phyloP scores from a whole-genome alignment of 2,329 filamentous ascomycete species.

The Hypomyces perniciosus region DNA sequence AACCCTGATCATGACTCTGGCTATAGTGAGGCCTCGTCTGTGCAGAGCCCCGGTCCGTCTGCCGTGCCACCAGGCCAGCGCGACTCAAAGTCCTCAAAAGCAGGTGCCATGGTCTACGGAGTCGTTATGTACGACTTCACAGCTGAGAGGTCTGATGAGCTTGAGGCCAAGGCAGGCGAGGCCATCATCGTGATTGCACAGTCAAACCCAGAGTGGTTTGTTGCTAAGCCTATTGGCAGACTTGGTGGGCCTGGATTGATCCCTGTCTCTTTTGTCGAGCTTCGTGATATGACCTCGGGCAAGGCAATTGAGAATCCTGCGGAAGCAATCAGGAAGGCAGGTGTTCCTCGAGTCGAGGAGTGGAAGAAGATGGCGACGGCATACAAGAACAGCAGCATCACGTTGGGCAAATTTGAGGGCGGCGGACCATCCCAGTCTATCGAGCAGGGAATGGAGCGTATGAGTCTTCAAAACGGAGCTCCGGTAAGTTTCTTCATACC shows the following conservation, averaged over 20 bases:
- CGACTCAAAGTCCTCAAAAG: slow-evolving; percentile 46
- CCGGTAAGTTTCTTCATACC: slow-evolving; percentile 19
- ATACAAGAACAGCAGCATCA: slow-evolving; percentile 99
- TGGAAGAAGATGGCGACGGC: slow-evolving; percentile 99
- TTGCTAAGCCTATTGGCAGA: slow-evolving; percentile 96
- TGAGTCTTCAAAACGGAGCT: slow-evolving; percentile 56
- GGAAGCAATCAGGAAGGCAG: slow-evolving; percentile 79
- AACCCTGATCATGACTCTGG: slow-evolving; percentile 83
- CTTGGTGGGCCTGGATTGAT: slow-evolving; percentile 94
- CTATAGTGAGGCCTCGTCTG: slow-evolving; percentile 44
- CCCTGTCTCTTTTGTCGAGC: slow-evolving; percentile 93
- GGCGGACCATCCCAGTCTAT: slow-evolving; percentile 45
- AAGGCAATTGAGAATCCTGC: slow-evolving; percentile 74
- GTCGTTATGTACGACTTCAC: slow-evolving; percentile 96
- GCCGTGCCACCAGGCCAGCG: slow-evolving; percentile 34
- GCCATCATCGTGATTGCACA: slow-evolving; percentile 98
- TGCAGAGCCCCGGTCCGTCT: slow-evolving; percentile 11
- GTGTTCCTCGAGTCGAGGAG: slow-evolving; percentile 91
- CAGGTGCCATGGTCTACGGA: slow-evolving; percentile 88
- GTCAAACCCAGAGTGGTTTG: slow-evolving; percentile 98
- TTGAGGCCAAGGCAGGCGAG: slow-evolving; percentile 91
- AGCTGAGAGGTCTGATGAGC: slow-evolving; percentile 89
- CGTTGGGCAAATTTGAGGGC: slow-evolving; percentile 79
- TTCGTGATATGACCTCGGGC: slow-evolving; percentile 87
- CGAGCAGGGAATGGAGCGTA: slow-evolving; percentile 66